Conservation (phyloP, 2,329 filamentous ascomycete genomes). For the Alternaria novae-zelandiae region DNA sequence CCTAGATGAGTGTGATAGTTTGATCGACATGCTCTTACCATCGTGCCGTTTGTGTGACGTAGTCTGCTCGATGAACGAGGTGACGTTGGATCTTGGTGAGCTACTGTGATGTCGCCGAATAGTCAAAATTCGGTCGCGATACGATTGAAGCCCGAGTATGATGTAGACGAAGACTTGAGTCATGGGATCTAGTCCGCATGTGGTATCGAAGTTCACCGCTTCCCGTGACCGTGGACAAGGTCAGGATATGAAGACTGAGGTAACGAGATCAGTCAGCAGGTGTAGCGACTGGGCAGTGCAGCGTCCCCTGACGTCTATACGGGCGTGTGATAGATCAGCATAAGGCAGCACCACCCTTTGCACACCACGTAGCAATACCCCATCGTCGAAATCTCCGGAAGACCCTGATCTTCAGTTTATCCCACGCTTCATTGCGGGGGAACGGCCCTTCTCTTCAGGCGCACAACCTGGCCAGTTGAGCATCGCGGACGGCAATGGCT, state of each 20-base stretch:
- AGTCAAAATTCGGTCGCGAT: neutral
- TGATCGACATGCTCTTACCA: neutral
- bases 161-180: neutral
- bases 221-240: neutral
- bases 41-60: neutral
- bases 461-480: constrained; percentile 3
- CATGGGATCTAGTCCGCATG: constrained; percentile 3
- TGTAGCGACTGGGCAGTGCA: neutral
- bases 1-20: neutral
- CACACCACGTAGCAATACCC: constrained; percentile 10
- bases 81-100: neutral
- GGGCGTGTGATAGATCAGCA: neutral
- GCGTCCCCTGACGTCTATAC: neutral
- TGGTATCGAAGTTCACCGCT: constrained; percentile 5
- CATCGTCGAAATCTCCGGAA: constrained; percentile 6
- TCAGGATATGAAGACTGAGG: neutral
- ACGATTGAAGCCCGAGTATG: neutral
- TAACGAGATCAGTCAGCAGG: neutral
- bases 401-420: constrained; percentile 10
- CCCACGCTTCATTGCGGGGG: constrained; percentile 8
- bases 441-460: neutral
- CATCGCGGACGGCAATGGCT: constrained; percentile 5
- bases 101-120: neutral
- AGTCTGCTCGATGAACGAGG: neutral
- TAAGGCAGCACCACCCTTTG: neutral